Evolutionary conservation across 2,329 filamentous ascomycete genomes (phyloP), one percentile per base, ranked within the genome.

Genomic region (Ophiostoma sp.): DNA sequence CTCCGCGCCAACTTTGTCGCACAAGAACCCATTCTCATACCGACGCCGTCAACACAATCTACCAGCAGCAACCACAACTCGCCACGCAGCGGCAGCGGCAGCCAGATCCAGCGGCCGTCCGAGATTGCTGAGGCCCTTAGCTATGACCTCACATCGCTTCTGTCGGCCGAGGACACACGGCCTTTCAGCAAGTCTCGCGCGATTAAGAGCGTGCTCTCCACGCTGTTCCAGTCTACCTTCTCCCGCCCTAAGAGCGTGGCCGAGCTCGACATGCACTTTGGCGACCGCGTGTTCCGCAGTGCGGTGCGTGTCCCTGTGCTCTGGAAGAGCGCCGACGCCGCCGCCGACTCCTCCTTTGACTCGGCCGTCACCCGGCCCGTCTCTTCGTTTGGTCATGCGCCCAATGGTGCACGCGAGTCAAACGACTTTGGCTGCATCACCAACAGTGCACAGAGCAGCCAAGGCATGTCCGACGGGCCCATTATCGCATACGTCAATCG

Each of bases 201-300:
- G 3, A 80, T 88, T 72, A 83, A 82, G 75, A 81, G 78, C 36
- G 78, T 88, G 45, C 77, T 89, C 70, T 78, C 80, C 17, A 84
- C 80, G 1, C 78, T 89, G 5, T 89, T 82, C 64, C 82, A 82
- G 4, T 68, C 72, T 1, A 79, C 79, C 1, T 74, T 84, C 17
- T 77, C 76, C 12, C 78, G 75, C 25, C 75, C 81, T 9, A 81
- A 80, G 71, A 79, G 78, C 3, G 76, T 73, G 17, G 80, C 83
- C 2, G 83, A 87, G n/a, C 78, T 89, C 15, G 82, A 84, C 74
- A 75, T 89, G 1, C 85, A 84, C 75, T 89, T 87, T 75, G 87
- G 86, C 33, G 78, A 80, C 22, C 82, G 83, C 39, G 78, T 82
- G 17, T 87, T 85, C 75, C 80, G 80, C 25, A 83, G 83, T 42